Conservation (phyloP, 371 early-diverging fungal genomes). For the Mucor saturninus region DNA sequence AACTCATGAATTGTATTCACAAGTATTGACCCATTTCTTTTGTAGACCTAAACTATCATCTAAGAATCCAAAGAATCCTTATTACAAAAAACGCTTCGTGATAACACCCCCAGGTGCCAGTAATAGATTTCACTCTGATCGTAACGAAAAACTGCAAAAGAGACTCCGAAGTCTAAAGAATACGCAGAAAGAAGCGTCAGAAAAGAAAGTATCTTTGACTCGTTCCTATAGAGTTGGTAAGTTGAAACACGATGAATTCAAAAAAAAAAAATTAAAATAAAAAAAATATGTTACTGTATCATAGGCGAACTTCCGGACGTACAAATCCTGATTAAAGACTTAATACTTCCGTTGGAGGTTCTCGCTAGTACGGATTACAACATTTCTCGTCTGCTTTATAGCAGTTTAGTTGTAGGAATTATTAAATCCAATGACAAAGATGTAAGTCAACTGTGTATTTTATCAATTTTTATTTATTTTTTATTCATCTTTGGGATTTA, state of each 20-base stretch:
- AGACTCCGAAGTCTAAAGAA: slow-evolving; percentile 11
- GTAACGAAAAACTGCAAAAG: slow-evolving; percentile 43
- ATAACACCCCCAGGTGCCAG: slow-evolving; percentile 3
- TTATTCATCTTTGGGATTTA: background rate
- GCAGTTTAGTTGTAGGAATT: slow-evolving; percentile 50
- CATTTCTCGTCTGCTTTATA: slow-evolving; percentile 63
- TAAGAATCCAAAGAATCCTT: slow-evolving; percentile 2
- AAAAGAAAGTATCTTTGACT: slow-evolving; percentile 59
- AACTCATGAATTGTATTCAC: too few relatives aligned
- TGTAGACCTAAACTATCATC: background rate
- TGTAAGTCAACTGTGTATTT: slow-evolving; percentile 17
- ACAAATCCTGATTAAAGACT: slow-evolving; percentile 65
- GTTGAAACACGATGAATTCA: background rate
- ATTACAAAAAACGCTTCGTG: slow-evolving; percentile 10
- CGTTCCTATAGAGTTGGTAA: slow-evolving; percentile 67
- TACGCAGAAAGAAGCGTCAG: slow-evolving; percentile 52
- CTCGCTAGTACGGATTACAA: slow-evolving; percentile 68
- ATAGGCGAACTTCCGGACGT: slow-evolving; percentile 81
- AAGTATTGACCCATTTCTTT: too few relatives aligned
- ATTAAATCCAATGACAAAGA: slow-evolving; percentile 39
- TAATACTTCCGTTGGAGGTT: slow-evolving; percentile 69
- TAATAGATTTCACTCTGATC: slow-evolving; percentile 30
- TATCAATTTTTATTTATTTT: background rate
- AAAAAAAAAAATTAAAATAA: too few relatives aligned
- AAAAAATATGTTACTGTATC: too few relatives aligned